Conservation (phyloP, 441 rosid species). For the Mallotus japonicus region DNA sequence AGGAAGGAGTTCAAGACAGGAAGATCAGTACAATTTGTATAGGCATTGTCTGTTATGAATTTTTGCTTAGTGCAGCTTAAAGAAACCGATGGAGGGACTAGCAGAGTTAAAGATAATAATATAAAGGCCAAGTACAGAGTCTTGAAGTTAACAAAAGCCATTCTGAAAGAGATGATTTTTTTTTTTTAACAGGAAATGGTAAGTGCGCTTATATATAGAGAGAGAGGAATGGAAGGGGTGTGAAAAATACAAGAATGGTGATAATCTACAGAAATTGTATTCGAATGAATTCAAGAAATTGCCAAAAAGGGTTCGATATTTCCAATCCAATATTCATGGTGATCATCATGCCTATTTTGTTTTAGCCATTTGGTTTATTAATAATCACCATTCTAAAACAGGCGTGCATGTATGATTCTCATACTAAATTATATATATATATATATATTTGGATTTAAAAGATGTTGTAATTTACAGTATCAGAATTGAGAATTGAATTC, state of each 20-base stretch:
- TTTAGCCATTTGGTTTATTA: neutral
- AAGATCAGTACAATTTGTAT: conserved; percentile 45
- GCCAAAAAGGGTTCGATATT: neutral
- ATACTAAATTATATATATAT: neutral
- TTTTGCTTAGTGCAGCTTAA: conserved; percentile 46
- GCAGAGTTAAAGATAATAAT: conserved; percentile 9
- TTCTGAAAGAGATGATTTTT: neutral
- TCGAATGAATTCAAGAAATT: neutral
- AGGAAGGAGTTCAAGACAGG: conserved; percentile 47
- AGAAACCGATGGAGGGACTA: conserved; percentile 43
- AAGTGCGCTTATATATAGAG: too few species aligned
- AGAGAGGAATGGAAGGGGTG: neutral
- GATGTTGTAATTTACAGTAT: neutral
- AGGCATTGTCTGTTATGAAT: conserved; percentile 25
- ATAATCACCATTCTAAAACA: neutral
- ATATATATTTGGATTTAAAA: too few species aligned
- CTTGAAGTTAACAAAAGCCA: neutral
- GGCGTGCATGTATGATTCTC: neutral
- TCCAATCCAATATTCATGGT: neutral
- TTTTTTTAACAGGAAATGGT: too few species aligned
- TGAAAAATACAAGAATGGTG: neutral
- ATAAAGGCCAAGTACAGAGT: neutral
- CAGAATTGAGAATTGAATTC: neutral
- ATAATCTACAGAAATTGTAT: neutral
- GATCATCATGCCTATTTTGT: neutral